Conservation (phyloP, 2,329 filamentous ascomycete species). For the Pestalotiopsis sp. region DNA sequence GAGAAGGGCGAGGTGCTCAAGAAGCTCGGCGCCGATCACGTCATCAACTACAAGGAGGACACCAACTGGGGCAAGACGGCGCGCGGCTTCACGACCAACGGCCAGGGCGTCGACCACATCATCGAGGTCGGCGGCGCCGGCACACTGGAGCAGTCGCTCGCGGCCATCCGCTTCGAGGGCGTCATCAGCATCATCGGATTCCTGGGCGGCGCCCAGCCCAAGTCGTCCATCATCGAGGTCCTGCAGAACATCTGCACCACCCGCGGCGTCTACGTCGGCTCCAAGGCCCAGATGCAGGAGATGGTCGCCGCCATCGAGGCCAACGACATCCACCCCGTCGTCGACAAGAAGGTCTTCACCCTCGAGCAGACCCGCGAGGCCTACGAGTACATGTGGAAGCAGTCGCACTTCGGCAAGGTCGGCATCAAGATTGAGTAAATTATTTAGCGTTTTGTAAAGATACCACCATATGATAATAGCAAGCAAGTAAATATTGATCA, state of each 20-base stretch:
- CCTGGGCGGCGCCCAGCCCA: constrained; percentile 42
- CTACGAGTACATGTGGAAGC: constrained; percentile 54
- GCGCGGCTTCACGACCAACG: constrained; percentile 40
- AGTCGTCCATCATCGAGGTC: constrained; percentile 55
- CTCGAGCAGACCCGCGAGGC: constrained; percentile 43
- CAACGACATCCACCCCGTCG: constrained; percentile 42
- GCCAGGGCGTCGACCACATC: constrained; percentile 47
- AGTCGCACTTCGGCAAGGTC: constrained; percentile 60
- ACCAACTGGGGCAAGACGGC: constrained; percentile 47
- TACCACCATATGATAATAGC: neutral
- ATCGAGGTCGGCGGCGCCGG: constrained; percentile 49
- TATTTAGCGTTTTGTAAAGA: neutral
- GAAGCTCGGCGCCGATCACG: constrained; percentile 50
- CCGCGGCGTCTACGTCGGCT: constrained; percentile 44
- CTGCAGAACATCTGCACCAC: constrained; percentile 38
- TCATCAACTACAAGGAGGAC: constrained; percentile 51
- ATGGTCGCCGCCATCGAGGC: constrained; percentile 45
- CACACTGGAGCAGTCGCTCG: constrained; percentile 46
- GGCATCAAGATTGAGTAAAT: constrained; percentile 45
- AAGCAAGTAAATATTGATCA: neutral
- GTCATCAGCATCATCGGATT: constrained; percentile 47
- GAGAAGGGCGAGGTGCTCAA: constrained; percentile 45
- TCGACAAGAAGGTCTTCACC: constrained; percentile 38
- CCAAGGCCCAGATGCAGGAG: constrained; percentile 40
- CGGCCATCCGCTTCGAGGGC: constrained; percentile 47